Percentiles rank a stretch among this genome's conserved stretches.
Conservation (phyloP, 768 basidiomycete genomes). For the Melanogaster broomeanus region DNA sequence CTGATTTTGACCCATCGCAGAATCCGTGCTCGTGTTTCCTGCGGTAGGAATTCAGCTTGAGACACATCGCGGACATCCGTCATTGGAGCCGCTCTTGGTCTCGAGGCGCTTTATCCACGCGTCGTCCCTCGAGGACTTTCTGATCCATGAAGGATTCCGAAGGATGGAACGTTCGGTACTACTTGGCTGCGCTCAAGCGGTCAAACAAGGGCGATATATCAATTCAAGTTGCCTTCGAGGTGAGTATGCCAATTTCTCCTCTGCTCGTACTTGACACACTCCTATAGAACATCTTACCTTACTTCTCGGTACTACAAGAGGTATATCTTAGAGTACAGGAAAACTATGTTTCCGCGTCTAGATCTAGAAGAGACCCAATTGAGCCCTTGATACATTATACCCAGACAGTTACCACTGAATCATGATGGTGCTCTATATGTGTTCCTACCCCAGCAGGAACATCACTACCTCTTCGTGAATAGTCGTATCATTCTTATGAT, state of each 20-base stretch:
- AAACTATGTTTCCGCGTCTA: slow-evolving; percentile 28
- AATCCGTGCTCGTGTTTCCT: slow-evolving; percentile 69
- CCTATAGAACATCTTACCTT: slow-evolving; percentile 65
- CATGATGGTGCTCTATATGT: too few species aligned
- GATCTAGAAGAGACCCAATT: too few species aligned
- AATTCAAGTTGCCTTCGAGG: slow-evolving; percentile 63
- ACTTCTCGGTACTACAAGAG: slow-evolving; percentile 56
- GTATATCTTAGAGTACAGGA: slow-evolving; percentile 66
- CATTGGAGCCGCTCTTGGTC: slow-evolving; percentile 26
- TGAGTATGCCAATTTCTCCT: slow-evolving; percentile 29
- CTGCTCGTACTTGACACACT: background rate
- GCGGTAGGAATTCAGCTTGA: slow-evolving; percentile 76
- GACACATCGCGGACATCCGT: slow-evolving; percentile 59
- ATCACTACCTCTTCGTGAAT: too few species aligned
- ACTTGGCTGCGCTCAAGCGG: slow-evolving; percentile 52
- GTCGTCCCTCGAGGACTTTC: slow-evolving; percentile 52
- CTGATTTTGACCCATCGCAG: slow-evolving; percentile 35
- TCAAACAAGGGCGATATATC: slow-evolving; percentile 27
- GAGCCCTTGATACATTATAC: too few species aligned
- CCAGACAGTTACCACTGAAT: too few species aligned
- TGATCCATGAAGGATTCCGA: slow-evolving; percentile 74
- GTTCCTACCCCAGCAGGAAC: too few species aligned
- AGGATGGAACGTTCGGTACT: slow-evolving; percentile 76
- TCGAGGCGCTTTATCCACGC: slow-evolving; percentile 62
- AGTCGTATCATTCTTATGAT: too few species aligned